phyloP scores from a whole-genome alignment of 148 eudicot genomes.

The Nepenthes mirabilis region DNA sequence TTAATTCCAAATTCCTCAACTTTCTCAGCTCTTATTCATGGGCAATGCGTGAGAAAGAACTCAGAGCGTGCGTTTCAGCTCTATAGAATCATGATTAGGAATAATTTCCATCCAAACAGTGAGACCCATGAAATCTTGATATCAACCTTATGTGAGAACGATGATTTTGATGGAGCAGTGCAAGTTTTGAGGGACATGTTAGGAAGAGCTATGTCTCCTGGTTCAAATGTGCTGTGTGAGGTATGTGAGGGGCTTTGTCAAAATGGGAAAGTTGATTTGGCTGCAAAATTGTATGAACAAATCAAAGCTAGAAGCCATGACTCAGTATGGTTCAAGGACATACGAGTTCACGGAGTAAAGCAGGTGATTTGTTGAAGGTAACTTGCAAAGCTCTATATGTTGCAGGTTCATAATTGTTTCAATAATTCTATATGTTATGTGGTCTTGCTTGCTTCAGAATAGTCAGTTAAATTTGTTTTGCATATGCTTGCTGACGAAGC shows the following conservation, averaged over 20 bases:
- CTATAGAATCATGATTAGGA: constrained; percentile 54
- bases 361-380: no score
- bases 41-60: constrained; percentile 68
- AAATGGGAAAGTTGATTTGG: constrained; percentile 43
- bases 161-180: constrained; percentile 65
- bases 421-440: no score
- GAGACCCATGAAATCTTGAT: constrained; percentile 33
- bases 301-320: constrained; percentile 22
- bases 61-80: constrained; percentile 64
- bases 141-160: constrained; percentile 46
- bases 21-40: constrained; percentile 65
- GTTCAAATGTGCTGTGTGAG: constrained; percentile 23
- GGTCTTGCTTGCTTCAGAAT: no score
- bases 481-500: no score
- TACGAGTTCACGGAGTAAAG: no score
- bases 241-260: constrained; percentile 37
- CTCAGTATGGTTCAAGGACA: neutral
- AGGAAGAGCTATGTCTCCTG: constrained; percentile 36
- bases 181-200: constrained; percentile 54
- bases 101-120: constrained; percentile 47
- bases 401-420: no score
- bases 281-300: constrained; percentile 25
- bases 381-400: no score
- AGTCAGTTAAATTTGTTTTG: no score
- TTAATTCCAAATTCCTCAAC: constrained; percentile 62